phyloP scores from a whole-genome alignment of 1,284 basidiomycete genomes.

The Coniophora puteana region DNA sequence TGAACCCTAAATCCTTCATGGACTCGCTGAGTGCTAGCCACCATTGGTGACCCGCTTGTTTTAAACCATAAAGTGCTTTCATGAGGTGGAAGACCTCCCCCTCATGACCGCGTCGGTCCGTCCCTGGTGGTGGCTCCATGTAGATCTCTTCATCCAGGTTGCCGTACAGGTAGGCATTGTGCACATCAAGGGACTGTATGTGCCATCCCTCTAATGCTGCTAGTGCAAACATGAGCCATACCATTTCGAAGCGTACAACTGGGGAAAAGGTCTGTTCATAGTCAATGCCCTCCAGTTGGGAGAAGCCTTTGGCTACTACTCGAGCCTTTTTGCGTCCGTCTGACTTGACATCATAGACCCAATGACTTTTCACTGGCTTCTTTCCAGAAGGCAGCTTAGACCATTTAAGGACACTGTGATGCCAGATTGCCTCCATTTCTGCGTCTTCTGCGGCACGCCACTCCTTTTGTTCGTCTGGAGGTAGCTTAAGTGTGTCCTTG shows the following conservation, averaged over 20 bases:
- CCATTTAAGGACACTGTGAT: too few relatives aligned
- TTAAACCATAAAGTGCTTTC: slow-evolving; percentile 21
- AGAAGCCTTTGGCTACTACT: slow-evolving; percentile 13
- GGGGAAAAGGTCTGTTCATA: slow-evolving; percentile 15
- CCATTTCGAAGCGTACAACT: slow-evolving; percentile 16
- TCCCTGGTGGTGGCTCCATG: slow-evolving; percentile 21
- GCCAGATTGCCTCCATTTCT: too few relatives aligned
- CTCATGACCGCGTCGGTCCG: slow-evolving; percentile 8
- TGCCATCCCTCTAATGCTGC: slow-evolving; percentile 4
- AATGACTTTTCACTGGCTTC: too few relatives aligned
- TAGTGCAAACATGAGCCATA: slow-evolving; percentile 2
- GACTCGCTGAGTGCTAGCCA: slow-evolving; percentile 14
- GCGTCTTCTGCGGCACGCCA: too few relatives aligned
- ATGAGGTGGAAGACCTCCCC: slow-evolving; percentile 14
- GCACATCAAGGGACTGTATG: slow-evolving; percentile 24
- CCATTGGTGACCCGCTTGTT: slow-evolving; percentile 28
- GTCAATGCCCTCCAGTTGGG: slow-evolving; percentile 4
- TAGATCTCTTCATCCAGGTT: slow-evolving; percentile 19
- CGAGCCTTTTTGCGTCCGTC: too few relatives aligned
- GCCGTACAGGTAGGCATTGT: slow-evolving; percentile 21
- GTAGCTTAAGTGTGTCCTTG: too few relatives aligned
- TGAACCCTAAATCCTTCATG: slow-evolving; percentile 4
- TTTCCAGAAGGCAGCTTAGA: too few relatives aligned
- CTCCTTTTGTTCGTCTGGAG: too few relatives aligned
- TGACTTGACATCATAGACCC: too few relatives aligned